phyloP scores from a whole-genome alignment of 352 stramenopile genomes.

The Phytophthora pisi region DNA sequence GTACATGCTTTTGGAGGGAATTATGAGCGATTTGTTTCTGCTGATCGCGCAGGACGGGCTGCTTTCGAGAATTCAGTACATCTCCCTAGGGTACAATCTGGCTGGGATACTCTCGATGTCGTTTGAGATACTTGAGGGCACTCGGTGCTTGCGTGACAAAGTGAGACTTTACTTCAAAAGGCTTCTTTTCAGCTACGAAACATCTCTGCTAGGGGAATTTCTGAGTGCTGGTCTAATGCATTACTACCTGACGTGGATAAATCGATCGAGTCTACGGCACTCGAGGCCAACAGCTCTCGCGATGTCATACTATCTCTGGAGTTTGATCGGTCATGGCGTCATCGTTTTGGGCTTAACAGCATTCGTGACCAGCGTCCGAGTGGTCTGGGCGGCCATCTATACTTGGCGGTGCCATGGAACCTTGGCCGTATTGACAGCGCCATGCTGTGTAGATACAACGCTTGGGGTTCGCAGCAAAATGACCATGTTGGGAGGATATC shows the following conservation, averaged over 20 bases:
- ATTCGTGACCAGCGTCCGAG: constrained; percentile 17
- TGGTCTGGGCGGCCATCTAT: constrained; percentile 7
- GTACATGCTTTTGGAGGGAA: constrained; percentile 28
- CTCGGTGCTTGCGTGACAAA: constrained; percentile 10
- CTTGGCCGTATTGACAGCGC: constrained; percentile 12
- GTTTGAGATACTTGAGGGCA: constrained; percentile 34
- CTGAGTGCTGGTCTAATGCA: constrained; percentile 16
- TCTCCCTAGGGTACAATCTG: constrained; percentile 40
- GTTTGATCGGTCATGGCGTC: constrained; percentile 25
- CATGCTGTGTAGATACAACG: constrained; percentile 29
- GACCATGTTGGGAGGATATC: constrained; percentile 21
- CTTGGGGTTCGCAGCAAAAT: constrained; percentile 26
- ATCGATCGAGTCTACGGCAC: constrained; percentile 13
- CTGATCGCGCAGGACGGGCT: constrained; percentile 31
- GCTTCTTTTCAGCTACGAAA: constrained; percentile 30
- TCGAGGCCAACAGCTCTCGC: constrained; percentile 16
- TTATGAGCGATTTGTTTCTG: constrained; percentile 41
- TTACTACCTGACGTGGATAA: constrained; percentile 23
- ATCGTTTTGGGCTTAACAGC: constrained; percentile 20
- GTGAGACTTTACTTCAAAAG: constrained; percentile 16
- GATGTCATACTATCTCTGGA: constrained; percentile 36
- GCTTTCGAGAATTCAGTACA: constrained; percentile 25
- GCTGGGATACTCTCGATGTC: constrained; percentile 27
- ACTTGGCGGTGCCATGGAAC: constrained; percentile 7
- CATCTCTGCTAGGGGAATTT: constrained; percentile 22